A percentile compares a stretch with the other conserved stretches of the same genome.
Conservation (phyloP, 495 filamentous ascomycete species). For the Penicillium simplicissimum region DNA sequence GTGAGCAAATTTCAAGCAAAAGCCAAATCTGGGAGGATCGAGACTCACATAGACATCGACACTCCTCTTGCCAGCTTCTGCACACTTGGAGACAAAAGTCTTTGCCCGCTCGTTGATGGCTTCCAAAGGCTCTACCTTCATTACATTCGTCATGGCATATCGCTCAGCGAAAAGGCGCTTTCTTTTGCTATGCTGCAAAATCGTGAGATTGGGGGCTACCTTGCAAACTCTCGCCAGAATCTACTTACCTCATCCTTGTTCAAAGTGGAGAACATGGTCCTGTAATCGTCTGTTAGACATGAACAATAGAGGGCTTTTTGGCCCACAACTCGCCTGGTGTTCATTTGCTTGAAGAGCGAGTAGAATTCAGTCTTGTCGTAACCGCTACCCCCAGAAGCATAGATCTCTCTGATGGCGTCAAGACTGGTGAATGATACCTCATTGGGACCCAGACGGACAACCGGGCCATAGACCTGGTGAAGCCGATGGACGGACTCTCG, state of each 20-base stretch:
- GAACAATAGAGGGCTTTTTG: neutral
- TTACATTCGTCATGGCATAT: conserved; percentile 67
- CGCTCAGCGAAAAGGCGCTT: conserved; percentile 62
- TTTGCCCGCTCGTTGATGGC: conserved; percentile 56
- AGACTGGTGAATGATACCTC: conserved; percentile 62
- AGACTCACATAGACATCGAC: conserved; percentile 59
- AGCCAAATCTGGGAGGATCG: neutral
- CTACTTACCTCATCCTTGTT: conserved; percentile 50
- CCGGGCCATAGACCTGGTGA: conserved; percentile 56
- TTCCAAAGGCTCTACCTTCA: conserved; percentile 50
- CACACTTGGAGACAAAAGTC: conserved; percentile 53
- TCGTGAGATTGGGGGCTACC: conserved; percentile 5
- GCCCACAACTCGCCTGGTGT: neutral
- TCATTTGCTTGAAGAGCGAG: conserved; percentile 57
- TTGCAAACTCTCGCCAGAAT: neutral
- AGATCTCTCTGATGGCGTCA: conserved; percentile 64
- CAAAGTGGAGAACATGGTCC: conserved; percentile 63
- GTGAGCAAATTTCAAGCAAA: neutral
- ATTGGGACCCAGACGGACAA: conserved; percentile 58
- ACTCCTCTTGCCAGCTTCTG: conserved; percentile 35
- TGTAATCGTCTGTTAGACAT: conserved; percentile 18
- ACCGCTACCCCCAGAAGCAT: conserved; percentile 62
- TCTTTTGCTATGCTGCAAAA: conserved; percentile 55
- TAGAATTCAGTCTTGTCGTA: conserved; percentile 72
- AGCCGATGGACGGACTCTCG: conserved; percentile 56